These are phyloP conservation scores for Talaromyces sp. DNA, from an alignment of 2,329 filamentous ascomycete genomes.

Conservation along the genomic window DNA sequence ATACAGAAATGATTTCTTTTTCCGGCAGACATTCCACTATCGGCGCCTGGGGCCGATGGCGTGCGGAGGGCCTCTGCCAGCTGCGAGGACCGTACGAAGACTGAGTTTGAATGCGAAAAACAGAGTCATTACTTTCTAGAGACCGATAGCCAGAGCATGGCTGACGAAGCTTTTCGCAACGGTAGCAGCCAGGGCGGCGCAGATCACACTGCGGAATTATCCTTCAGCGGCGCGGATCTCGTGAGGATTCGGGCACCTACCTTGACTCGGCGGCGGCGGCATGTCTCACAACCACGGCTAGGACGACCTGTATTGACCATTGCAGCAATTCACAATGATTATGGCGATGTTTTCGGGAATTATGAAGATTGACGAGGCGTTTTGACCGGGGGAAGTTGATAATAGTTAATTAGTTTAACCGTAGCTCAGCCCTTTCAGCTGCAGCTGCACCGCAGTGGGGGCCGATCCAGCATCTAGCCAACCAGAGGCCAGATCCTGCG, in stretches of 20 bases:
- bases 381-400: too few relatives aligned
- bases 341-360: background rate
- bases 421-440: background rate
- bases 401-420: too few relatives aligned
- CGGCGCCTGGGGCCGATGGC: background rate
- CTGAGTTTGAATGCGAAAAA: background rate
- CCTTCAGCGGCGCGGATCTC: background rate
- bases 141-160: background rate
- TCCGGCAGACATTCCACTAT: background rate
- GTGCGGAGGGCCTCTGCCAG: background rate
- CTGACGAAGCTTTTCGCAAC: slow-evolving; percentile 1
- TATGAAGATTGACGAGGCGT: background rate
- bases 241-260: background rate
- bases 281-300: slow-evolving; percentile 1
- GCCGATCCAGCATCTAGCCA: background rate
- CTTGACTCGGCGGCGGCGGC: slow-evolving; percentile 2
- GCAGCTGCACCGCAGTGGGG: background rate
- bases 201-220: background rate
- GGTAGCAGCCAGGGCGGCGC: background rate
- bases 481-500: background rate
- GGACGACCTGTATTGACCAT: slow-evolving; percentile 2
- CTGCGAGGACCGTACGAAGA: background rate
- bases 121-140: background rate
- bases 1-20: background rate
- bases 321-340: background rate